A percentile compares a stretch with the other conserved stretches of the same genome.
These are phyloP conservation scores for Russula brevipes DNA, from an alignment of 768 basidiomycete species.

Conservation along the genomic window DNA sequence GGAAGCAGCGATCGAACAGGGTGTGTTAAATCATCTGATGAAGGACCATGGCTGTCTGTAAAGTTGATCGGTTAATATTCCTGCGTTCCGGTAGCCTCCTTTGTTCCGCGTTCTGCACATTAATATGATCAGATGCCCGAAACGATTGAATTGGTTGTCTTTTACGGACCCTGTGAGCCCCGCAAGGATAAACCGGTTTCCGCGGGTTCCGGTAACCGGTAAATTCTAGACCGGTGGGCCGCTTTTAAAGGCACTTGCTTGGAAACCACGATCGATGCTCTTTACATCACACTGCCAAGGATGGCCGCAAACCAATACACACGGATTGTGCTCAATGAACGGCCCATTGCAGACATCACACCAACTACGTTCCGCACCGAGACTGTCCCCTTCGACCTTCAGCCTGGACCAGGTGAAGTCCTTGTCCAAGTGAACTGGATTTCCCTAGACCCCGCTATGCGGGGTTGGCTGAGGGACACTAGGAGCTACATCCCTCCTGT, in stretches of 20 bases:
- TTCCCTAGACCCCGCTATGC: slow-evolving; percentile 85
- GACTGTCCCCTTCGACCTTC: slow-evolving; percentile 47
- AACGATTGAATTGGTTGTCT: too few species aligned
- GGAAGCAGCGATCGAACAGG: slow-evolving; percentile 69
- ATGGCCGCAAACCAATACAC: slow-evolving; percentile 39
- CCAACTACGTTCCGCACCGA: slow-evolving; percentile 70
- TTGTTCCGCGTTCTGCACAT: neutral
- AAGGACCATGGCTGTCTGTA: slow-evolving; percentile 30
- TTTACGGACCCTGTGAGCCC: too few species aligned
- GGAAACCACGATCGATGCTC: too few species aligned
- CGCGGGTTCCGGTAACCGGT: too few species aligned
- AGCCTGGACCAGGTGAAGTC: slow-evolving; percentile 48
- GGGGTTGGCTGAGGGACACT: slow-evolving; percentile 69
- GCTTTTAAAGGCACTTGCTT: neutral
- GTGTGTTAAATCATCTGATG: slow-evolving; percentile 48
- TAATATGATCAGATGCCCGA: neutral
- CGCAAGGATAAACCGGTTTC: too few species aligned
- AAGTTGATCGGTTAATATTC: neutral
- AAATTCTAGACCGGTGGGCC: too few species aligned
- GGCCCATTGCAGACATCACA: slow-evolving; percentile 64
- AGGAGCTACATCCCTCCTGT: slow-evolving; percentile 58
- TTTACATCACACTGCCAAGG: neutral
- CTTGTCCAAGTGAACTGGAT: slow-evolving; percentile 78
- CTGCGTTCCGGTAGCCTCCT: neutral
- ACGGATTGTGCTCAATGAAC: slow-evolving; percentile 68